phyloP scores from a whole-genome alignment of 306 rosid genomes.

The Lotus japonicus region DNA sequence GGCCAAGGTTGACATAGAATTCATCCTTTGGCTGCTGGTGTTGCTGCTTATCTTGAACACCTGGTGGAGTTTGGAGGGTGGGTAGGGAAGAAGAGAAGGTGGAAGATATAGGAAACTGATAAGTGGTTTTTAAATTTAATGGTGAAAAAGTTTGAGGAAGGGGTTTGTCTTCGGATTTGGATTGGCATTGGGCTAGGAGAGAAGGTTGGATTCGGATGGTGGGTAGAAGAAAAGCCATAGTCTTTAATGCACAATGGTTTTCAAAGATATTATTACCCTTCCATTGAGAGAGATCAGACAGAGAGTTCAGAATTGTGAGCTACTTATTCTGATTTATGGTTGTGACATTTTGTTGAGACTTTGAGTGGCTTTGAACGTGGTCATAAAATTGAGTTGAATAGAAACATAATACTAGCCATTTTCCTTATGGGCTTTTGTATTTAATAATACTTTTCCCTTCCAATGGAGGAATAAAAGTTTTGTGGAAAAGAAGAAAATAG shows the following conservation, averaged over 20 bases:
- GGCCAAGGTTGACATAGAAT: conserved; percentile 82
- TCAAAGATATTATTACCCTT: background rate
- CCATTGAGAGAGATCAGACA: conserved; percentile 27
- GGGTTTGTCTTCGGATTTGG: conserved; percentile 48
- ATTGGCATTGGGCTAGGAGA: conserved; percentile 42
- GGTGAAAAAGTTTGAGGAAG: conserved; percentile 38
- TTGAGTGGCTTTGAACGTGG: conserved; percentile 48
- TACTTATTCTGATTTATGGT: background rate
- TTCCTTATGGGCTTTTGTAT: background rate
- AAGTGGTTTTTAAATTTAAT: conserved; percentile 37
- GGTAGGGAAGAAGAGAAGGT: conserved; percentile 20
- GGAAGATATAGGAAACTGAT: conserved; percentile 28
- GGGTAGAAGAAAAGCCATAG: conserved; percentile 80
- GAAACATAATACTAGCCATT: background rate
- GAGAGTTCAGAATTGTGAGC: too few relatives aligned
- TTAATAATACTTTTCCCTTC: background rate
- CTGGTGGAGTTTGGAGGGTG: conserved; percentile 40
- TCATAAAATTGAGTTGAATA: conserved; percentile 24
- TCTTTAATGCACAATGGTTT: conserved; percentile 14
- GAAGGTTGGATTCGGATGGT: conserved; percentile 60
- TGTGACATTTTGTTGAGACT: conserved; percentile 24
- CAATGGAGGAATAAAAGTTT: too few relatives aligned
- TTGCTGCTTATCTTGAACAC: conserved; percentile 41
- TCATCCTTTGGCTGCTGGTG: conserved; percentile 50
- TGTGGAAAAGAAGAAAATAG: background rate